Conservation (phyloP, 306 rosid genomes). For the Trifolium repens region DNA sequence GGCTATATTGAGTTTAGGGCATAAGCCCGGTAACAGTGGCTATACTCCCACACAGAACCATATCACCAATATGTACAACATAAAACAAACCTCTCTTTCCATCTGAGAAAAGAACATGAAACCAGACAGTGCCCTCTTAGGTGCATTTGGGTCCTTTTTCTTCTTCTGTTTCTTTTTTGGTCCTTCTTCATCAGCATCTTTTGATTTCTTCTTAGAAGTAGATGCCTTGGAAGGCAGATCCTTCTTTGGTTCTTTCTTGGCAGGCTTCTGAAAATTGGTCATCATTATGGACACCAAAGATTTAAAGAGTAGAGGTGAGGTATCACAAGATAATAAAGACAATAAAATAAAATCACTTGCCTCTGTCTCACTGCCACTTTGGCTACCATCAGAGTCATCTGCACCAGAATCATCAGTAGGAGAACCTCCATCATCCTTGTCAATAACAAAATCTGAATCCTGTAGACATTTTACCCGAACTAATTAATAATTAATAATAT, state of each 20-base stretch:
- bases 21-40: not conserved
- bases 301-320: slow-evolving; percentile 10
- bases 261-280: slow-evolving; percentile 74
- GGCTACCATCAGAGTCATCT: slow-evolving; percentile 85
- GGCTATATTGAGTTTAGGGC: not conserved
- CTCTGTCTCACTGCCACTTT: slow-evolving; percentile 81
- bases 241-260: slow-evolving; percentile 79
- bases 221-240: slow-evolving; percentile 82
- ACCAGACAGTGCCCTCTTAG: slow-evolving; percentile 94
- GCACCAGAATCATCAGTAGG: slow-evolving; percentile 98
- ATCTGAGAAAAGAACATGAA: slow-evolving; percentile 96
- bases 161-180: slow-evolving; percentile 90
- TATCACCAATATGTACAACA: slow-evolving; percentile 1
- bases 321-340: slow-evolving; percentile 24
- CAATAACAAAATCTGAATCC: slow-evolving; percentile 89
- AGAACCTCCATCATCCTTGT: slow-evolving; percentile 92
- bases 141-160: slow-evolving; percentile 99
- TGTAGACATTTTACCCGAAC: slow-evolving; percentile 45
- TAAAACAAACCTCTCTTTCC: slow-evolving; percentile 88
- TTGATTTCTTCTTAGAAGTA: slow-evolving; percentile 76
- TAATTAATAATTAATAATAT: not conserved
- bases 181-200: slow-evolving; percentile 82
- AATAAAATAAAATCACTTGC: slow-evolving; percentile 50
- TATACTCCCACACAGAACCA: slow-evolving; percentile 11
- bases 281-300: slow-evolving; percentile 29